These are phyloP conservation scores for Suillus luteus DNA, from an alignment of 768 basidiomycete species.

Conservation along the genomic window DNA sequence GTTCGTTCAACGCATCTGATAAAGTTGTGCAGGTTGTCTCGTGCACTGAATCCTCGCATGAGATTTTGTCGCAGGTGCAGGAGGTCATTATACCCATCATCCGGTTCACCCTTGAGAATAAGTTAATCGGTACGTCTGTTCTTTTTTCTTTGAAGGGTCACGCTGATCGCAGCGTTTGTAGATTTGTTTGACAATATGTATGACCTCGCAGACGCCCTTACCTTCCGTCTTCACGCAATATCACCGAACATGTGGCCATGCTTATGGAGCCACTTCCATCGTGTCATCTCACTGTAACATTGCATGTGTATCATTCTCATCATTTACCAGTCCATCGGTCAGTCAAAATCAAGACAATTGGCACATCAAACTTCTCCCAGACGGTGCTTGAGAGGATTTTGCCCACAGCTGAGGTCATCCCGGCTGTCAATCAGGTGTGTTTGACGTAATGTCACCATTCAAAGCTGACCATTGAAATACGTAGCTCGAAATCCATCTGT, in stretches of 20 bases:
- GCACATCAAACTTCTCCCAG: constrained; percentile 77
- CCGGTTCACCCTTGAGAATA: constrained; percentile 72
- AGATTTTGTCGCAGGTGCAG: constrained; percentile 78
- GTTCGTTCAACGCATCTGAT: constrained; percentile 2
- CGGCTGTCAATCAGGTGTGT: constrained; percentile 72
- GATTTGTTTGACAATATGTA: constrained; percentile 89
- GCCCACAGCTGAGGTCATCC: constrained; percentile 63
- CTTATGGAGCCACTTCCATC: background rate
- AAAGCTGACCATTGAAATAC: background rate
- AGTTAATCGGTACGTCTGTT: constrained; percentile 62
- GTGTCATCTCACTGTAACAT: background rate
- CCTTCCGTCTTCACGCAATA: constrained; percentile 77
- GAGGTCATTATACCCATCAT: constrained; percentile 82
- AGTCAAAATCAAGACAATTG: constrained; percentile 52
- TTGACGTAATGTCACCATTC: background rate
- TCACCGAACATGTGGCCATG: constrained; percentile 78
- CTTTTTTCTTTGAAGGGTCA: background rate
- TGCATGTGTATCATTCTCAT: background rate
- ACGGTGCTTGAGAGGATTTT: constrained; percentile 69
- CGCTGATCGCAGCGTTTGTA: constrained; percentile 26
- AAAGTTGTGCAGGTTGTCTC: constrained; percentile 61
- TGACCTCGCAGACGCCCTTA: constrained; percentile 81
- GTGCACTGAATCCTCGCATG: constrained; percentile 70
- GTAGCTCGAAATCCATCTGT: constrained; percentile 73
- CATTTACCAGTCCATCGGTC: background rate